phyloP scores from a whole-genome alignment of 2,329 filamentous ascomycete genomes.

The Orbilia brochopaga region DNA sequence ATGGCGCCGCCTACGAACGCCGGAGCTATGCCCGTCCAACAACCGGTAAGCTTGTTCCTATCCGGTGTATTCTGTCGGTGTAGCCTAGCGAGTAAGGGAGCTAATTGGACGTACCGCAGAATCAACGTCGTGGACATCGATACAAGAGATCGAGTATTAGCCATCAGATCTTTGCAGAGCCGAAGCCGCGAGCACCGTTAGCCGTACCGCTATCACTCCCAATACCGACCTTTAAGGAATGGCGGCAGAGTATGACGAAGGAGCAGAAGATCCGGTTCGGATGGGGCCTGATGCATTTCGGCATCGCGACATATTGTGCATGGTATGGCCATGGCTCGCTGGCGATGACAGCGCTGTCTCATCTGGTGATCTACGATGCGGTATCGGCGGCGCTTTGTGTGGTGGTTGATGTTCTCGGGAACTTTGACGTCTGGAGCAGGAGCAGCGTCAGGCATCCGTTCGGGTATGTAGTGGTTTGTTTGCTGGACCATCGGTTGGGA shows the following conservation, averaged over 20 bases:
- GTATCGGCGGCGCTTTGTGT: slow-evolving; percentile 90
- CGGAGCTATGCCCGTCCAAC: slow-evolving; percentile 20
- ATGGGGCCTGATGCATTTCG: slow-evolving; percentile 89
- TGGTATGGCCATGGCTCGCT: slow-evolving; percentile 84
- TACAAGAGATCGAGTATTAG: slow-evolving; percentile 98
- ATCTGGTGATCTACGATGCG: slow-evolving; percentile 93
- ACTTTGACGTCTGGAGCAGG: slow-evolving; percentile 97
- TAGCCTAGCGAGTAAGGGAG: neutral
- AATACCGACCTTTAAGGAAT: slow-evolving; percentile 86
- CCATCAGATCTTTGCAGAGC: slow-evolving; percentile 95
- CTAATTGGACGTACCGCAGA: slow-evolving; percentile 57
- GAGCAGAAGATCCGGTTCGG: slow-evolving; percentile 82
- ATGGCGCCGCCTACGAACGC: slow-evolving; percentile 45
- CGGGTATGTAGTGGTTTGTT: slow-evolving; percentile 59
- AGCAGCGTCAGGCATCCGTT: slow-evolving; percentile 94
- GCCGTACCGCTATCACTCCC: slow-evolving; percentile 90
- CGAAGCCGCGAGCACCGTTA: slow-evolving; percentile 80
- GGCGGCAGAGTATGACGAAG: slow-evolving; percentile 84
- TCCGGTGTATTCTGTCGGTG: slow-evolving; percentile 53
- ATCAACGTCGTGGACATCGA: slow-evolving; percentile 89
- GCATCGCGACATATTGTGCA: slow-evolving; percentile 82
- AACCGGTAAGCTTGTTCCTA: slow-evolving; percentile 25
- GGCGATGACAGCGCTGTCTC: slow-evolving; percentile 88
- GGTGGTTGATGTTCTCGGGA: slow-evolving; percentile 87
- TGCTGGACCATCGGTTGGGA: slow-evolving; percentile 5